Percentiles rank a stretch among this genome's conserved stretches.
phyloP scores from a whole-genome alignment of 345 rosid genomes.

The Arabidopsis thaliana region TAIR10.1 NC_003070.9:5702501-5703000 shows the following conservation, averaged over 20 bases:
- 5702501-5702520: slow-evolving; percentile 8
- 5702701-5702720: slow-evolving; percentile 8
- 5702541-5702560: background rate
- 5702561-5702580: slow-evolving; percentile 1
- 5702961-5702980: slow-evolving; percentile 82
- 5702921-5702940: slow-evolving; percentile 73
- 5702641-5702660: slow-evolving; percentile 58
- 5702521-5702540: slow-evolving; percentile 37
- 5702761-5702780: background rate
- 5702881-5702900: slow-evolving; percentile 10
- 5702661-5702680: slow-evolving; percentile 49
- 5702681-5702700: slow-evolving; percentile 24
- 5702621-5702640: slow-evolving; percentile 45
- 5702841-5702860: background rate
- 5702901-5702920: slow-evolving; percentile 1
- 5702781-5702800: background rate
- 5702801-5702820: slow-evolving; percentile 33
- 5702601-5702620: slow-evolving; percentile 26
- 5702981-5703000: slow-evolving; percentile 59
- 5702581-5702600: slow-evolving; percentile 14
- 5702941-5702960: slow-evolving; percentile 77
- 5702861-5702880: slow-evolving; percentile 3
- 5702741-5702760: background rate
- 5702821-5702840: slow-evolving; percentile 15
- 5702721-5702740: background rate